Conservation (phyloP, 1,284 basidiomycete genomes). For the Sporisorium reilianum region DNA sequence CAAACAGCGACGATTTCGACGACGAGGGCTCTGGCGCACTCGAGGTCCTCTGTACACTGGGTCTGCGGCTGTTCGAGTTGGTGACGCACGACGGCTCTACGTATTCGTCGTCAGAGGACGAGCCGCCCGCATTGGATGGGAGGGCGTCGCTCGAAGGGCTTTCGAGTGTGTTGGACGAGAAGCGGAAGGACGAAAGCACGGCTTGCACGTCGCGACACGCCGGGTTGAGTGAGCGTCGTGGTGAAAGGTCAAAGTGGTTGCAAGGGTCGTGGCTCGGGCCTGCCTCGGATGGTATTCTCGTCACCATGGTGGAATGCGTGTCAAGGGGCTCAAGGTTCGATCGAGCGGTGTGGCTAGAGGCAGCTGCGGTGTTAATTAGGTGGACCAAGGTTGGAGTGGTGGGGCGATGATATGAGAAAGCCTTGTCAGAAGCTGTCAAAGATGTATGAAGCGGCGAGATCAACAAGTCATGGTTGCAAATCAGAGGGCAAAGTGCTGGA, state of each 20-base stretch:
- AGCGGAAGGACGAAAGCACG: constrained; percentile 36
- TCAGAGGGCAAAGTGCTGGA: neutral
- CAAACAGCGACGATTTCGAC: constrained; percentile 27
- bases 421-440: constrained; percentile 1
- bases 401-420: neutral
- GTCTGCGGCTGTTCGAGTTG: constrained; percentile 33
- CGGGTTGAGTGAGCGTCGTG: constrained; percentile 29
- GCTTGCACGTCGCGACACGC: constrained; percentile 33
- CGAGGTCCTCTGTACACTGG: constrained; percentile 43
- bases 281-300: constrained; percentile 27
- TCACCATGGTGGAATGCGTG: constrained; percentile 13
- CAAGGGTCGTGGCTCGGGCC: constrained; percentile 14
- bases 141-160: constrained; percentile 9
- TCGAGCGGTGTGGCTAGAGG: neutral
- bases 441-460: neutral
- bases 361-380: neutral
- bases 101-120: constrained; percentile 26
- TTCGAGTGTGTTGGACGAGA: constrained; percentile 27
- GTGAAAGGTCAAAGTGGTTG: constrained; percentile 21
- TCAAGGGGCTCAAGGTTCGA: neutral
- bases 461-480: neutral
- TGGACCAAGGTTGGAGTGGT: neutral
- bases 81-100: constrained; percentile 23
- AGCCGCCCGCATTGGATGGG: neutral
- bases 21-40: constrained; percentile 39